phyloP scores from a whole-genome alignment of 768 basidiomycete genomes.

The Lactarius pseudohatsudake region DNA sequence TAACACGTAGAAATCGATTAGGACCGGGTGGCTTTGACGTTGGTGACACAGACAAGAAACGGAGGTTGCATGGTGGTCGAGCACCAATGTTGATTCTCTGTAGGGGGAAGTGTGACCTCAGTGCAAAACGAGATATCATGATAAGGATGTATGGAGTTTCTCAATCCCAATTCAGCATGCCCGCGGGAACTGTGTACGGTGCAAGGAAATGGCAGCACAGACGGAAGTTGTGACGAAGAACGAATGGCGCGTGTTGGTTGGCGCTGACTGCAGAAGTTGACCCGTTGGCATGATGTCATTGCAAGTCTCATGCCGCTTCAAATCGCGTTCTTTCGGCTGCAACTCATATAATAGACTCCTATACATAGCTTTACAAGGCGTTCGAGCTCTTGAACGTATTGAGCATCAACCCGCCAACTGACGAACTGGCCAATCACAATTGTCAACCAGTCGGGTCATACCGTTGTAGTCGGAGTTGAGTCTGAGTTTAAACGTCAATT shows the following conservation, averaged over 20 bases:
- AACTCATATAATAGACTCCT: neutral
- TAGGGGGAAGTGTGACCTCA: slow-evolving; percentile 8
- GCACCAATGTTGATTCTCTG: slow-evolving; percentile 1
- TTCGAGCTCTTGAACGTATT: neutral
- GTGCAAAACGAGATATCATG: slow-evolving; percentile 15
- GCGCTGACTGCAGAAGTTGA: neutral
- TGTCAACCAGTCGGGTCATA: slow-evolving; percentile 1
- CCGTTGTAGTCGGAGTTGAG: slow-evolving; percentile 19
- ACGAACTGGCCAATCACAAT: neutral
- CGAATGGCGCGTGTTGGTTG: neutral
- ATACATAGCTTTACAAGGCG: neutral
- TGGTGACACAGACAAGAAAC: slow-evolving; percentile 19
- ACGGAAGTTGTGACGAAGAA: neutral
- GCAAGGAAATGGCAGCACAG: neutral
- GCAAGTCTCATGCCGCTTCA: neutral
- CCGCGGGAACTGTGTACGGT: neutral
- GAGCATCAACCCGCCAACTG: neutral
- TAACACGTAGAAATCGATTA: slow-evolving; percentile 8
- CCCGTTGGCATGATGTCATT: neutral
- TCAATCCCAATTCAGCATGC: neutral
- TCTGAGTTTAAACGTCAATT: slow-evolving; percentile 23
- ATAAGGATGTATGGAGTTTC: neutral
- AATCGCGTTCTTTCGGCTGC: neutral
- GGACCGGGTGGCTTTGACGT: neutral
- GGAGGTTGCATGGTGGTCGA: slow-evolving; percentile 3